These are phyloP conservation scores for Elongisporangium undulatum DNA, from an alignment of 352 stramenopile species.

Conservation along the genomic window DNA sequence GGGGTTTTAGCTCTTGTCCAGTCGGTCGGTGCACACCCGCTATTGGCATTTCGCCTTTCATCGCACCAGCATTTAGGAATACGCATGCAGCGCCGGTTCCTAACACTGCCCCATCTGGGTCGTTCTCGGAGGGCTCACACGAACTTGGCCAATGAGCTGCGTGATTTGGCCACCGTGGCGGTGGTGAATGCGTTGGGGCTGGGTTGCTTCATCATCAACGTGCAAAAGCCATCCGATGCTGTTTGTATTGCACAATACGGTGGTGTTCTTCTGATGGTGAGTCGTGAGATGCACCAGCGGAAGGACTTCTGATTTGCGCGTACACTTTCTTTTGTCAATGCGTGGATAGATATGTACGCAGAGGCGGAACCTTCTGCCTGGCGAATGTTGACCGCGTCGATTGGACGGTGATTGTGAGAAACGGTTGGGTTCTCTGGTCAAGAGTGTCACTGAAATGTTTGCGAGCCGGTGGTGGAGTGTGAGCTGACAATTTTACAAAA, in stretches of 20 bases:
- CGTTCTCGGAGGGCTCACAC: not conserved
- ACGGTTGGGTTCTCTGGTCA: not conserved
- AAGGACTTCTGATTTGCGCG: too few species aligned
- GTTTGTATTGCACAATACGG: not conserved
- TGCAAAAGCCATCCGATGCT: not conserved
- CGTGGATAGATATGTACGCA: not conserved
- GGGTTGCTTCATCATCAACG: not conserved
- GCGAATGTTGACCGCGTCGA: not conserved
- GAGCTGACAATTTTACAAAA: not conserved
- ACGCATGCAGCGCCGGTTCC: not conserved
- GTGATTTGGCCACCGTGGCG: not conserved
- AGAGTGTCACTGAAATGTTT: not conserved
- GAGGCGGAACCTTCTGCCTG: too few species aligned
- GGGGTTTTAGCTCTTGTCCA: not conserved
- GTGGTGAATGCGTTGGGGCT: not conserved
- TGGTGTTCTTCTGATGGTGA: not conserved
- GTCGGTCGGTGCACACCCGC: not conserved
- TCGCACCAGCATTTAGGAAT: not conserved
- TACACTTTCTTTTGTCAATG: not conserved
- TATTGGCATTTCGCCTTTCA: not conserved
- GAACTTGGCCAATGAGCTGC: not conserved
- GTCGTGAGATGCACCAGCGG: not conserved
- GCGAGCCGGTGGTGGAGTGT: not conserved
- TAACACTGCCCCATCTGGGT: not conserved
- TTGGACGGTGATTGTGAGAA: not conserved